These are phyloP conservation scores for Eragrostis tef DNA, from an alignment of 202 grass and related monocot genomes.

Conservation along the genomic window DNA sequence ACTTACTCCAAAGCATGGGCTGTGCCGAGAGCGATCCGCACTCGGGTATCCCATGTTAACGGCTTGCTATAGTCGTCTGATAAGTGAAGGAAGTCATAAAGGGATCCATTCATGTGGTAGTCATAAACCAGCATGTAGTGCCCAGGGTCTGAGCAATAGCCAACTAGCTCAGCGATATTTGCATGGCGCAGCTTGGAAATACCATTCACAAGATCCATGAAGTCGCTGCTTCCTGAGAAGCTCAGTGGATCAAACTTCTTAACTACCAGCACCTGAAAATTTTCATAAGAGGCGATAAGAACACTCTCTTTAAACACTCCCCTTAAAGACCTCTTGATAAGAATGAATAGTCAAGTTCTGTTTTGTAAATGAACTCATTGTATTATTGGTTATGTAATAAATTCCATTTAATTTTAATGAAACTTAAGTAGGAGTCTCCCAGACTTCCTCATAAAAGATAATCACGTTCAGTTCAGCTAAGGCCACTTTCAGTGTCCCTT, in stretches of 20 bases:
- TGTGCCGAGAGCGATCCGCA: conserved; percentile 84
- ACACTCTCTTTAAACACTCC: not conserved
- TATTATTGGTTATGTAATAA: not conserved
- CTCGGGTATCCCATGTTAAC: conserved; percentile 94
- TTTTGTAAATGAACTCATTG: not conserved
- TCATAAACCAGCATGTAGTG: conserved; percentile 76
- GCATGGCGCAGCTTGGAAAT: conserved; percentile 74
- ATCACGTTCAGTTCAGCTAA: conserved; percentile 9
- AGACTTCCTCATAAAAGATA: not conserved
- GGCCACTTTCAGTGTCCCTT: too few relatives aligned
- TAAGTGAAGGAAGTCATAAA: conserved; percentile 88
- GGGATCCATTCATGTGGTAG: conserved; percentile 77
- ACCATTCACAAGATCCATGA: conserved; percentile 70
- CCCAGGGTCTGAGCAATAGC: conserved; percentile 77
- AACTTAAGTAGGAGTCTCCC: not conserved
- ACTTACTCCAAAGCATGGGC: conserved; percentile 94
- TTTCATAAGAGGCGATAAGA: conserved; percentile 21
- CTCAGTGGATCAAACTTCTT: conserved; percentile 85
- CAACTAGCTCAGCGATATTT: conserved; percentile 72
- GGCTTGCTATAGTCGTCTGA: conserved; percentile 94
- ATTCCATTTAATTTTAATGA: not conserved
- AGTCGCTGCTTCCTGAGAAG: conserved; percentile 74
- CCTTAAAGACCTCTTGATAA: not conserved
- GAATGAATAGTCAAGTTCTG: conserved; percentile 1
- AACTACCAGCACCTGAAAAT: conserved; percentile 71